Conservation (phyloP, 2,329 filamentous ascomycete species). For the Trichoderma atroviride region DNA sequence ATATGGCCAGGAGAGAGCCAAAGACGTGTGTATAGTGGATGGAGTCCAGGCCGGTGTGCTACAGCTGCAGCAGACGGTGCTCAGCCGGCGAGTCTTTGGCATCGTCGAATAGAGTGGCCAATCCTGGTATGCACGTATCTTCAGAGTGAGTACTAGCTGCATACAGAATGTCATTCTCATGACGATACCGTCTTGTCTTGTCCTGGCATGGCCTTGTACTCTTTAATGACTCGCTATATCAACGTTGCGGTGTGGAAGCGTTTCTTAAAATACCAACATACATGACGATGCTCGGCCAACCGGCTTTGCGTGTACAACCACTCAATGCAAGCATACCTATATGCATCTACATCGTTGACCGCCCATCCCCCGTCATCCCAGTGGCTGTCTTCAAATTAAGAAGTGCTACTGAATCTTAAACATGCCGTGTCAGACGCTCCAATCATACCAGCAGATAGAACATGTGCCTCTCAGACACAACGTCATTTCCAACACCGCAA, state of each 20-base stretch:
- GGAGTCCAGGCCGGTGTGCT: slow-evolving; percentile 73
- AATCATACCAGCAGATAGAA: neutral
- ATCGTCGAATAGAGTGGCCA: slow-evolving; percentile 21
- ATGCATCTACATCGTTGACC: neutral
- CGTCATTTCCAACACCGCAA: slow-evolving; percentile 8
- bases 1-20: slow-evolving; percentile 27
- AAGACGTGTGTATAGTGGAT: slow-evolving; percentile 66
- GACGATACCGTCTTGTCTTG: neutral
- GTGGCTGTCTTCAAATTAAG: neutral
- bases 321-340: slow-evolving; percentile 18
- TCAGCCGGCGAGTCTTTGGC: slow-evolving; percentile 45
- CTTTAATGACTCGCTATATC: neutral
- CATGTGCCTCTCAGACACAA: slow-evolving; percentile 15
- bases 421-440: slow-evolving; percentile 8
- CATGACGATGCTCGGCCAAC: slow-evolving; percentile 2
- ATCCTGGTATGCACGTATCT: neutral
- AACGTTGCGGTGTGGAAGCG: slow-evolving; percentile 4
- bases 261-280: neutral
- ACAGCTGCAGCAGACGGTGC: slow-evolving; percentile 60
- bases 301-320: neutral
- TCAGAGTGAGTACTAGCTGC: neutral
- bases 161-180: neutral
- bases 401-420: neutral
- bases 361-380: neutral
- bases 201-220: neutral